phyloP scores from a whole-genome alignment of 768 basidiomycete species.

The Tylopilus subfusipes region DNA sequence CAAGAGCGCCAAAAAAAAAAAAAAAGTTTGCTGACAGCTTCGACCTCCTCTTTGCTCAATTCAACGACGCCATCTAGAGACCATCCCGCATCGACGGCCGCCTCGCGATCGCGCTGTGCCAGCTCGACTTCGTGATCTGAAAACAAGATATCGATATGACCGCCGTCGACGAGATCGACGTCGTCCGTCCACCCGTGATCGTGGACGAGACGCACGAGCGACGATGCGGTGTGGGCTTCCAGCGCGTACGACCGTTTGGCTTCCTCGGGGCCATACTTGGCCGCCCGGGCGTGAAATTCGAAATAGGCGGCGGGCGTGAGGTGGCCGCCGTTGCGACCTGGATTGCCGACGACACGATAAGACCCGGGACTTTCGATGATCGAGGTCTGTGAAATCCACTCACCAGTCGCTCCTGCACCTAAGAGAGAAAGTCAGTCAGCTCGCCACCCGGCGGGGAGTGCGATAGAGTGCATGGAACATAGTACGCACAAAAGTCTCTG shows the following conservation, averaged over 20 bases:
- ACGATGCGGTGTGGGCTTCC: conserved; percentile 52
- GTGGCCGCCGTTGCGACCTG: conserved; percentile 80
- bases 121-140: conserved; percentile 41
- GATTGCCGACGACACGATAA: neutral
- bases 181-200: conserved; percentile 39
- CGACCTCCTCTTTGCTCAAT: conserved; percentile 45
- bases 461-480: neutral
- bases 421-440: neutral
- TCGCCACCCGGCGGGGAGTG: neutral
- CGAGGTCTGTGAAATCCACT: too few relatives aligned
- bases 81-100: conserved; percentile 52
- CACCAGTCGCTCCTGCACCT: conserved; percentile 80
- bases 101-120: conserved; percentile 45
- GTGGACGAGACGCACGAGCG: conserved; percentile 49
- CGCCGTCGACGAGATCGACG: conserved; percentile 62
- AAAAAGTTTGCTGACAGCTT: conserved; percentile 45
- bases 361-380: too few relatives aligned
- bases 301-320: conserved; percentile 50
- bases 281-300: conserved; percentile 40
- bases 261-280: conserved; percentile 48
- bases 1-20: neutral
- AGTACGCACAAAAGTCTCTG: conserved; percentile 74
- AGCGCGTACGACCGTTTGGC: conserved; percentile 51
- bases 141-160: conserved; percentile 48
- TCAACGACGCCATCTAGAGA: conserved; percentile 43